Evolutionary conservation across 306 rosid genomes (phyloP), one percentile per base, ranked within the genome.

Genomic region (Gynostemma pentaphyllum): DNA sequence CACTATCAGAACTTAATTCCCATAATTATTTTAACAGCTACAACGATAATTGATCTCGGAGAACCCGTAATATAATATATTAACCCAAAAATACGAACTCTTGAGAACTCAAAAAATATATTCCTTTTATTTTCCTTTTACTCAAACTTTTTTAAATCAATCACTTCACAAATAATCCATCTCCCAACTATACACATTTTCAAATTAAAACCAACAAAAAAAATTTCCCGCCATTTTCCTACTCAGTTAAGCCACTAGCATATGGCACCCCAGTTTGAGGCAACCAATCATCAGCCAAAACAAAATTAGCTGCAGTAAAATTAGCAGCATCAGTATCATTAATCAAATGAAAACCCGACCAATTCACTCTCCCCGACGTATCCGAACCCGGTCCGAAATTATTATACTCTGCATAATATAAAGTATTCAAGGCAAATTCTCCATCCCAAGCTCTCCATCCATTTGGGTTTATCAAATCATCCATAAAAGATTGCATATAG

Each of bases 361-460:
- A 89, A 0, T 37, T 59, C 14, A 86, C 95, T 62, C 95, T 71
- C 16, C 30, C 66, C 0, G 51, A 1, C 1, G 85, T 82, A 63
- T 67, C n/a, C 7, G 97, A 84, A 45, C 86, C 87, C 4, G 82
- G 78, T 8, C 95, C 97, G 0, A 74, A 77, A 55, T 89, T 89
- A 21, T 77, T 75, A 44, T 51, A 88, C 80, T 91, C 98, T 0
- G 88, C 98, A 40, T 91, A 91, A 65, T 82, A 91, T 74, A 79
- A 70, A 6, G 98, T 82, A 57, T 40, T 77, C 2, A 91, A 73
- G 0, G 98, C 96, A 70, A 85, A 91, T 9, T 82, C 78, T 3
- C 87, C 95, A 54, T 85, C 72, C 98, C 98, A 91, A 16, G 75
- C 85, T 1, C 74, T 78, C 98, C 96, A 85, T 10, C 98, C 98